Conservation (phyloP, 345 rosid species). For the Eucalyptus paniculata region DNA sequence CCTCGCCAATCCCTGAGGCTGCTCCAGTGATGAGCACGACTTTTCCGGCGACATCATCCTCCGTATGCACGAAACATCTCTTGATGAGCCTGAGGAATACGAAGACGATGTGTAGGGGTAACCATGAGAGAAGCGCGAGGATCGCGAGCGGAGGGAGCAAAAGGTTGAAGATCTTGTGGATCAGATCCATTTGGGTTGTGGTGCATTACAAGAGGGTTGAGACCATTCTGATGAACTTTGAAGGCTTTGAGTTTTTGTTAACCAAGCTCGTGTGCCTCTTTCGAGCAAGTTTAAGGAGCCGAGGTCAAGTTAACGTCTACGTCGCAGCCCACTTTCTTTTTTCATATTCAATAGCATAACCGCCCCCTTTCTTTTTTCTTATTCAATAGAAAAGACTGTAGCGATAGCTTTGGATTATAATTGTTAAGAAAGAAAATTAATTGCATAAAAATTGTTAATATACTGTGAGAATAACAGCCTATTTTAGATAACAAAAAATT, state of each 20-base stretch:
- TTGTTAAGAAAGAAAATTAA: no score
- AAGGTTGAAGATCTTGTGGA: slow-evolving; percentile 4
- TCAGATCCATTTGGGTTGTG: background rate
- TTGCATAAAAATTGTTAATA: no score
- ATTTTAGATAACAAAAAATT: no score
- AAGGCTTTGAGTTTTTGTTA: background rate
- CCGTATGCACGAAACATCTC: background rate
- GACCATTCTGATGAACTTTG: background rate
- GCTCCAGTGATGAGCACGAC: slow-evolving; percentile 43
- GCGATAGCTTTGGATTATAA: slow-evolving; percentile 11
- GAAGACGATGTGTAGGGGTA: slow-evolving; percentile 3
- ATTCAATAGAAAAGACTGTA: slow-evolving; percentile 27
- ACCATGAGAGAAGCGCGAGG: background rate
- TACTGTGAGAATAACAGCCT: no score
- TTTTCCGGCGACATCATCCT: slow-evolving; percentile 28
- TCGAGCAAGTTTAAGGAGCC: background rate
- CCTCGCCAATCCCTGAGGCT: slow-evolving; percentile 55
- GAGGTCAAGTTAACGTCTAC: background rate
- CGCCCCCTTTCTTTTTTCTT: background rate
- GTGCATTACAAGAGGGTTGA: background rate
- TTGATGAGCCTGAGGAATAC: background rate
- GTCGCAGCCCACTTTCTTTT: background rate
- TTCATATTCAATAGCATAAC: background rate
- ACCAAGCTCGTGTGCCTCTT: background rate
- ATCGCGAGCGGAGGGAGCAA: slow-evolving; percentile 9